Conservation (phyloP, 768 basidiomycete genomes). For the Panellus pusillus region DNA sequence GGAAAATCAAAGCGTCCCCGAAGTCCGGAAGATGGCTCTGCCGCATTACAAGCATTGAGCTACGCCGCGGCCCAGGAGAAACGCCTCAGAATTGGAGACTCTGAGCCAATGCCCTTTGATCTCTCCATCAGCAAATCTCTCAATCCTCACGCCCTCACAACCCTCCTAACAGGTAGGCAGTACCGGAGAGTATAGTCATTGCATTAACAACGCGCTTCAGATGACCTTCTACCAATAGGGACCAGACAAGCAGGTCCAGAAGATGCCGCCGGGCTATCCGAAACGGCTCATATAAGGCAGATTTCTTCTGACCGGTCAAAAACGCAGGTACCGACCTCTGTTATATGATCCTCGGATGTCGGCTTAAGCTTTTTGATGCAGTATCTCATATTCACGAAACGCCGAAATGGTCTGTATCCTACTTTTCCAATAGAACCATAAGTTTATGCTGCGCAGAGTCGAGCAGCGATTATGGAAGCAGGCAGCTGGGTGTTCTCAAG, state of each 20-base stretch:
- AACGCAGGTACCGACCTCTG: conserved; percentile 11
- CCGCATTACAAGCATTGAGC: conserved; percentile 21
- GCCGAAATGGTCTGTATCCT: conserved; percentile 6
- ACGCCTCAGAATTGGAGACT: conserved; percentile 15
- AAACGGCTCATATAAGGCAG: conserved; percentile 21
- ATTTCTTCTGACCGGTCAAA: conserved; percentile 22
- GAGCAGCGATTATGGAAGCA: neutral
- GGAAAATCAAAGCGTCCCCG: conserved; percentile 17
- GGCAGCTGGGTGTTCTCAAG: conserved; percentile 8
- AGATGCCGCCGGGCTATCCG: conserved; percentile 15
- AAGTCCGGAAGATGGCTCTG: conserved; percentile 20
- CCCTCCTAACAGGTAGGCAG: conserved; percentile 16
- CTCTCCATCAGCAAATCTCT: conserved; percentile 15
- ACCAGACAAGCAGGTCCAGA: conserved; percentile 20
- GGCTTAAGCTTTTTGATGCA: neutral
- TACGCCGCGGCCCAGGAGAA: conserved; percentile 22
- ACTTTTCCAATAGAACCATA: neutral
- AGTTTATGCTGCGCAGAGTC: neutral
- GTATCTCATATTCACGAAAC: conserved; percentile 24
- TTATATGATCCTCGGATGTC: neutral
- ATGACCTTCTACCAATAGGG: conserved; percentile 16
- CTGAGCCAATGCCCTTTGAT: conserved; percentile 17
- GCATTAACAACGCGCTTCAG: neutral
- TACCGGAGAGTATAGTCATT: neutral
- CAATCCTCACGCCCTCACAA: conserved; percentile 18